Evolutionary conservation across 306 rosid genomes (phyloP).

Genomic region (Quercus berberidifolia): DNA sequence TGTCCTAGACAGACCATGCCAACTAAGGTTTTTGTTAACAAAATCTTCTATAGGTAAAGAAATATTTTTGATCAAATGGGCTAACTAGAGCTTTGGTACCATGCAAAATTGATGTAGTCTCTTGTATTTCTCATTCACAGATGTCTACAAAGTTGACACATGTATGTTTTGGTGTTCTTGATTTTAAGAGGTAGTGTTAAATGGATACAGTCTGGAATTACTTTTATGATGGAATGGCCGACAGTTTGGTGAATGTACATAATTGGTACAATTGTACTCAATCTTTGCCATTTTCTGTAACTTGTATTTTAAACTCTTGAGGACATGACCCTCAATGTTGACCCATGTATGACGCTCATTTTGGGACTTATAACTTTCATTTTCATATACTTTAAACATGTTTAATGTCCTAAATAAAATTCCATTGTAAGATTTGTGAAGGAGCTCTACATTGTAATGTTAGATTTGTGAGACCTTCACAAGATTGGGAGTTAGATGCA

Average conservation of each 20-base stretch:
- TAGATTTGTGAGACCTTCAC: not conserved
- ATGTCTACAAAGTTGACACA: not conserved
- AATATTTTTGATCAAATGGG: not conserved
- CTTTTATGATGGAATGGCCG: too few species aligned
- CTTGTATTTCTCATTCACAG: not conserved
- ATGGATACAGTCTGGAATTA: not conserved
- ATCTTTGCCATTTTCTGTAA: too few species aligned
- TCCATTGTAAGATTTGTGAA: too few species aligned
- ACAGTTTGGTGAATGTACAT: too few species aligned
- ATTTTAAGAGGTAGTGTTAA: not conserved
- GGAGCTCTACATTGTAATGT: not conserved
- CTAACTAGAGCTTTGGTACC: not conserved
- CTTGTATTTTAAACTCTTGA: not conserved
- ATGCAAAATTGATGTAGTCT: not conserved
- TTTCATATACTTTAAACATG: not conserved
- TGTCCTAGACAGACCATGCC: too few species aligned
- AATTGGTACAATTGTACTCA: too few species aligned
- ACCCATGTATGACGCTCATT: not conserved
- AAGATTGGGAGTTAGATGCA: not conserved
- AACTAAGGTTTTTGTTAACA: too few species aligned
- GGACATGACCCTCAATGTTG: not conserved
- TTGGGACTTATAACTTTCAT: not conserved
- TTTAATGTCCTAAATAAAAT: not conserved
- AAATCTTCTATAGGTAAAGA: too few species aligned
- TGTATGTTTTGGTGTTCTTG: not conserved